Evolutionary conservation across 2,329 filamentous ascomycete genomes (phyloP), one percentile per base, ranked within the genome.

Genomic region (Didymella pomorum): DNA sequence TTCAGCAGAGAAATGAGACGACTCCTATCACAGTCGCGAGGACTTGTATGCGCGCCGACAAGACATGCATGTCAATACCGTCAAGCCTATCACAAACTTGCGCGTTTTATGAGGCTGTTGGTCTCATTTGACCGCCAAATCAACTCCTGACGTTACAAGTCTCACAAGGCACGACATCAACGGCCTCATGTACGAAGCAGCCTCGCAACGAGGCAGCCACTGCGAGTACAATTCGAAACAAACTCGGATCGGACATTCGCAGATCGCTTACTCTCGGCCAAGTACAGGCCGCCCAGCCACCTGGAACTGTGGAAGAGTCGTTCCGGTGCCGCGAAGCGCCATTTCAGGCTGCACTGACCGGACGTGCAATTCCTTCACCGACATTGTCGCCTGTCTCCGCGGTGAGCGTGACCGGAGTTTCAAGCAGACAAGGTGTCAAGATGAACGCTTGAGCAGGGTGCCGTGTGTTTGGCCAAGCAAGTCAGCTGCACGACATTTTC

Each of bases 401-500:
- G 57, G 50, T 28, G 44, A 53, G 33, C 33, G 53, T 62, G 55
- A 63, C 60, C 49, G 52, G 56, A 61, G 60, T 43, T 63, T 62
- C 57, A 58, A 60, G 64, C 62, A 60, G 54, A 57, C 31, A 26
- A 26, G 37, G 42, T 28, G 41, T 49, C 48, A 61, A 31, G 54
- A 31, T 52, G 46, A 56, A 50, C 53, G 60, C 51, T 54, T 47
- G 31, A 33, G 44, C 43, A 62, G 55, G 55, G 52, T 29, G 56
- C 55, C 39, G 33, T 39, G 35, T 39, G 35, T 39, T 20, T 20
- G 18, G 35, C 59, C 48, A 62, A 60, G 51, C 58, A 53, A 53
- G 60, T 60, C 42, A 57, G 54, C 63, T 69, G 68, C 68, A 70
- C 62, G 66, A 69, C 68, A 70, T 64, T 41, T 65, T 61, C 55